phyloP scores from a whole-genome alignment of 1,284 basidiomycete species.

The Pseudozyma pruni region DNA sequence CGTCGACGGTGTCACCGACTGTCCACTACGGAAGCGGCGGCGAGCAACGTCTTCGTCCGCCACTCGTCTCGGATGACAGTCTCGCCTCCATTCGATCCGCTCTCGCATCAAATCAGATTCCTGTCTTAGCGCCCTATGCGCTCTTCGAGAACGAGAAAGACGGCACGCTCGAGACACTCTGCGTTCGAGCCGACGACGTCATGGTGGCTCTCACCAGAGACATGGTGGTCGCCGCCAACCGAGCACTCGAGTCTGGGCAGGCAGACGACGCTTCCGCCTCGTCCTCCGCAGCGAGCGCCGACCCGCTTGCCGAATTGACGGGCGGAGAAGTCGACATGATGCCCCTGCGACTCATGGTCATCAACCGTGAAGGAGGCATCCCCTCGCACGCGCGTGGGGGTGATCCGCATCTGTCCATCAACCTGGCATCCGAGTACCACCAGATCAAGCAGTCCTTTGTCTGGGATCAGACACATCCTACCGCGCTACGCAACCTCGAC shows the following conservation, averaged over 20 bases:
- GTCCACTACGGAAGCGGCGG: slow-evolving; percentile 27
- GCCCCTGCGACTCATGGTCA: slow-evolving; percentile 91
- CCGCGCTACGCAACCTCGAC: slow-evolving; percentile 86
- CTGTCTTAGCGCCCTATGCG: slow-evolving; percentile 93
- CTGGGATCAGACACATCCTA: slow-evolving; percentile 85
- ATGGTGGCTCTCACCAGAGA: slow-evolving; percentile 86
- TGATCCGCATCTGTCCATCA: slow-evolving; percentile 94
- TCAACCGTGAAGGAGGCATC: slow-evolving; percentile 95
- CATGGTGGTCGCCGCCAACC: slow-evolving; percentile 73
- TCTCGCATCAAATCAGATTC: slow-evolving; percentile 90
- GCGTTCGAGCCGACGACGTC: slow-evolving; percentile 89
- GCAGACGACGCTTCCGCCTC: not conserved
- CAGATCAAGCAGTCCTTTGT: slow-evolving; percentile 89
- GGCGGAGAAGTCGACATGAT: slow-evolving; percentile 67
- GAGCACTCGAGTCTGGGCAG: slow-evolving; percentile 5
- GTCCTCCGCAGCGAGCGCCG: slow-evolving; percentile 1
- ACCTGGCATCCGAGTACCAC: slow-evolving; percentile 85
- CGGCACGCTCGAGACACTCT: slow-evolving; percentile 76
- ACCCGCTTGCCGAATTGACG: slow-evolving; percentile 18
- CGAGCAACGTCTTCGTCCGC: slow-evolving; percentile 47
- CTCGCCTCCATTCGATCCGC: slow-evolving; percentile 86
- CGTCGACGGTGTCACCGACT: slow-evolving; percentile 22
- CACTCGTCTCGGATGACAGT: slow-evolving; percentile 76
- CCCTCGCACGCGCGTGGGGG: slow-evolving; percentile 96
- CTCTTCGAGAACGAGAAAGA: slow-evolving; percentile 78